Evolutionary conservation across 305 asterid species (phyloP).

Genomic region (Rubia peregrina): DNA sequence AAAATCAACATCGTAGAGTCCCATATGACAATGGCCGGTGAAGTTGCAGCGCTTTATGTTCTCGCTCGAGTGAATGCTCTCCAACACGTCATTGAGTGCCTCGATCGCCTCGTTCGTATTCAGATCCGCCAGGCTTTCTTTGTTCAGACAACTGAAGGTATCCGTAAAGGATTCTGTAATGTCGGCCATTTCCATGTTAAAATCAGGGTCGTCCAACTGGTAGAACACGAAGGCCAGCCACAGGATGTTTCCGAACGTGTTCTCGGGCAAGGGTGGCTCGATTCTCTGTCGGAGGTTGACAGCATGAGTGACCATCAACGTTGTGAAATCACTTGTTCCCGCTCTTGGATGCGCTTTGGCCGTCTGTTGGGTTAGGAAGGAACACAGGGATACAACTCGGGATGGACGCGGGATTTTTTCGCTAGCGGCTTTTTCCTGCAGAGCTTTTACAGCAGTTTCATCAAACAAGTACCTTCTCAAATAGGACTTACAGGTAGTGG

Average conservation of each 20-base stretch:
- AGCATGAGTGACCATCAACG: slow-evolving; percentile 20
- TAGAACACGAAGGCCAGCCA: slow-evolving; percentile 20
- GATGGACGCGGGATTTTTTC: slow-evolving; percentile 14
- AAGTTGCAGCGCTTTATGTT: slow-evolving; percentile 16
- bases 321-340: not conserved
- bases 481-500: not conserved
- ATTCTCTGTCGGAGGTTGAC: slow-evolving; percentile 18
- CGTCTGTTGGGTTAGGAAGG: slow-evolving; percentile 16
- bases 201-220: not conserved
- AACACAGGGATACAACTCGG: slow-evolving; percentile 20
- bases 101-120: slow-evolving; percentile 1
- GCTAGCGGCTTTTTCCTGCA: slow-evolving; percentile 12
- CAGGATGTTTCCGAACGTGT: slow-evolving; percentile 17
- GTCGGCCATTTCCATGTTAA: not conserved
- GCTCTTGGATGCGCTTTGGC: not conserved
- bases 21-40: slow-evolving; percentile 23
- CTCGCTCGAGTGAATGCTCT: slow-evolving; percentile 16
- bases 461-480: slow-evolving; percentile 23
- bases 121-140: slow-evolving; percentile 14
- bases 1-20: slow-evolving; percentile 19
- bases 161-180: slow-evolving; percentile 19
- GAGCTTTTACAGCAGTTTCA: not conserved
- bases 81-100: slow-evolving; percentile 14
- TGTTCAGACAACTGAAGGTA: slow-evolving; percentile 12
- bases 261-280: slow-evolving; percentile 16